phyloP scores from a whole-genome alignment of 805 yeast species.

The Danielozyma ontarioensis region DNA sequence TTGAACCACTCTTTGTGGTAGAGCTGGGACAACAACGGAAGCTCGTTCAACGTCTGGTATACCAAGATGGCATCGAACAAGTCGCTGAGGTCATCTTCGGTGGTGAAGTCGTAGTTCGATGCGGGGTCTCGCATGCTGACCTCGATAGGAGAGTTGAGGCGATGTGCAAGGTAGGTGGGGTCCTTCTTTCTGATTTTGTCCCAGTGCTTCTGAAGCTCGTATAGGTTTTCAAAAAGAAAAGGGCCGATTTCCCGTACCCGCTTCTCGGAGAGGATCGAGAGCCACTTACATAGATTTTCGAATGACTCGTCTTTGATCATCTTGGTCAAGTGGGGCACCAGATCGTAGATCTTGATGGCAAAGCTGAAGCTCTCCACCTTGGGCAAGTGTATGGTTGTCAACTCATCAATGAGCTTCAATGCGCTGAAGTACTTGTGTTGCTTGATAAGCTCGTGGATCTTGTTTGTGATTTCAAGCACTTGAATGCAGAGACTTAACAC shows the following conservation, averaged over 20 bases:
- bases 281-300: constrained; percentile 59
- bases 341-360: constrained; percentile 63
- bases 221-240: constrained; percentile 49
- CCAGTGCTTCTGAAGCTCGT: constrained; percentile 58
- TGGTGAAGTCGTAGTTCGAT: constrained; percentile 39
- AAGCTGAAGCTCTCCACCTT: constrained; percentile 72
- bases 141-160: constrained; percentile 85
- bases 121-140: constrained; percentile 61
- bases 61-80: constrained; percentile 81
- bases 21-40: constrained; percentile 53
- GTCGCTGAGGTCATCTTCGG: constrained; percentile 56
- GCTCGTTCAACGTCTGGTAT: constrained; percentile 65
- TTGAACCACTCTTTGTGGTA: constrained; percentile 68
- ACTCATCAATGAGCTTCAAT: constrained; percentile 71
- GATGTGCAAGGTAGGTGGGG: constrained; percentile 43
- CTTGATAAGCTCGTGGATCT: constrained; percentile 73
- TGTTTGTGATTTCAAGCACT: constrained; percentile 80
- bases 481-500: constrained; percentile 71
- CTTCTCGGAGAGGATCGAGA: constrained; percentile 55
- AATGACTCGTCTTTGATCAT: constrained; percentile 73
- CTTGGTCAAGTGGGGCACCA: constrained; percentile 70
- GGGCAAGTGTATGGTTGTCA: constrained; percentile 63
- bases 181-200: constrained; percentile 41
- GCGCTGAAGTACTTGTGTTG: constrained; percentile 80
- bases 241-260: constrained; percentile 58